Evolutionary conservation across 768 basidiomycete genomes (phyloP).

Genomic region (Strobilomyces confusus): DNA sequence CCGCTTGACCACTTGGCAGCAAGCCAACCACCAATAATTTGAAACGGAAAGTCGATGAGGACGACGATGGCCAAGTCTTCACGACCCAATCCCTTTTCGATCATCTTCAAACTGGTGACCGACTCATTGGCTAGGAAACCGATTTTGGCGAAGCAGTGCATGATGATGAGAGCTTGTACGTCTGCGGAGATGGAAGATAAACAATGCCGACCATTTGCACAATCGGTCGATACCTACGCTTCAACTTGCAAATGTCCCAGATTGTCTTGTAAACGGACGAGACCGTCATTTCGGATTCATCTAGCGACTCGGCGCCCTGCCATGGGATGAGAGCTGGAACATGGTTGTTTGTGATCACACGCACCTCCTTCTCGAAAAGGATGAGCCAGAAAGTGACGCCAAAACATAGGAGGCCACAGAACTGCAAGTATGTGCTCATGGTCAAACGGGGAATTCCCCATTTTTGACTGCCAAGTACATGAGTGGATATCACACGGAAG

Average conservation of each 20-base stretch:
- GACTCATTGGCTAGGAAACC: slow-evolving; percentile 95
- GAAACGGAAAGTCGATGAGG: slow-evolving; percentile 96
- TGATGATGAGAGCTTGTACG: slow-evolving; percentile 78
- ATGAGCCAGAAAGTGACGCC: slow-evolving; percentile 84
- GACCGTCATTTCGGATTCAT: slow-evolving; percentile 85
- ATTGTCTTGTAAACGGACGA: slow-evolving; percentile 89
- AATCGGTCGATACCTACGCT: slow-evolving; percentile 50
- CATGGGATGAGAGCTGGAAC: neutral
- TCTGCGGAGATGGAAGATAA: slow-evolving; percentile 45
- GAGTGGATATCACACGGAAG: slow-evolving; percentile 4
- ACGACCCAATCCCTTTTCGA: slow-evolving; percentile 93
- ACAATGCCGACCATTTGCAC: neutral
- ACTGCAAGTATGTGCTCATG: slow-evolving; percentile 75
- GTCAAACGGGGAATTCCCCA: slow-evolving; percentile 75
- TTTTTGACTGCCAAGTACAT: slow-evolving; percentile 45
- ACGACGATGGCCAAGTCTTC: slow-evolving; percentile 96
- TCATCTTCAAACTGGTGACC: slow-evolving; percentile 85
- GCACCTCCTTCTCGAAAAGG: slow-evolving; percentile 85
- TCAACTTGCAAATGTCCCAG: slow-evolving; percentile 88
- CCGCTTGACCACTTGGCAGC: slow-evolving; percentile 90
- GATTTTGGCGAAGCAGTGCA: slow-evolving; percentile 90
- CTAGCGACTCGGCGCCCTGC: slow-evolving; percentile 71
- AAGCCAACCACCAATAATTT: slow-evolving; percentile 91
- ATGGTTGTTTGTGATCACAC: slow-evolving; percentile 13
- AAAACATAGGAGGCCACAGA: slow-evolving; percentile 82